A percentile compares a stretch with the other conserved stretches of the same genome.
Conservation (phyloP, 2,329 filamentous ascomycete genomes). For the Fusarium sp. region DNA sequence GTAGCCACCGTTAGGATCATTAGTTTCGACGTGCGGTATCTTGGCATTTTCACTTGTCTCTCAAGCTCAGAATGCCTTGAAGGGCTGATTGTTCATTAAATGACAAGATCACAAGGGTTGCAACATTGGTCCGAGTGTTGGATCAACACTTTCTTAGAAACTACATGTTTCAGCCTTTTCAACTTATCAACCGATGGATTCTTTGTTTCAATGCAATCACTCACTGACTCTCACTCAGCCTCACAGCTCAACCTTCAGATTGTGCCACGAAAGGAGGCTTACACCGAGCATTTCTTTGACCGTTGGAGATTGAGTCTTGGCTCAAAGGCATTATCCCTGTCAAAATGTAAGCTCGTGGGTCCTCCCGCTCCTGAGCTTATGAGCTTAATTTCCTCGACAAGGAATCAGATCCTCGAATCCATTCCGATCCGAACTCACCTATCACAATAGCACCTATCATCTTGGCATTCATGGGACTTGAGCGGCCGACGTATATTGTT, state of each 20-base stretch:
- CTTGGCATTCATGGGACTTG: background rate
- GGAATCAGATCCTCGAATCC: constrained; percentile 16
- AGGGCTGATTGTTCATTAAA: no score
- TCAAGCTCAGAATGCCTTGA: background rate
- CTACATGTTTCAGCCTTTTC: background rate
- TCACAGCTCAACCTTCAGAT: background rate
- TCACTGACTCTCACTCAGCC: background rate
- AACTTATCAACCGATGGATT: background rate
- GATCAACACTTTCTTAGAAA: background rate
- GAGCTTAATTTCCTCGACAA: constrained; percentile 22
- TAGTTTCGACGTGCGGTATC: background rate
- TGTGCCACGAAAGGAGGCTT: no score
- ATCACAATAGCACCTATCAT: constrained; percentile 9
- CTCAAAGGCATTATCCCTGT: constrained; percentile 1
- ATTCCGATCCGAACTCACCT: background rate
- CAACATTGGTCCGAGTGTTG: background rate
- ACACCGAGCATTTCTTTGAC: no score
- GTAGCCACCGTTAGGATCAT: background rate
- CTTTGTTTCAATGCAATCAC: background rate
- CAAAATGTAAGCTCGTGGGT: constrained; percentile 18
- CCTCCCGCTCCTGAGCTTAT: constrained; percentile 14
- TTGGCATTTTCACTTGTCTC: background rate
- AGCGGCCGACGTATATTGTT: constrained; percentile 2
- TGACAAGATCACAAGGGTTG: fast-evolving
- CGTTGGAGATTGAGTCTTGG: constrained; percentile 1